Base-by-base conservation (phyloP, 768 basidiomycete genomes). In the Lactifluus subvellereus region DNA sequence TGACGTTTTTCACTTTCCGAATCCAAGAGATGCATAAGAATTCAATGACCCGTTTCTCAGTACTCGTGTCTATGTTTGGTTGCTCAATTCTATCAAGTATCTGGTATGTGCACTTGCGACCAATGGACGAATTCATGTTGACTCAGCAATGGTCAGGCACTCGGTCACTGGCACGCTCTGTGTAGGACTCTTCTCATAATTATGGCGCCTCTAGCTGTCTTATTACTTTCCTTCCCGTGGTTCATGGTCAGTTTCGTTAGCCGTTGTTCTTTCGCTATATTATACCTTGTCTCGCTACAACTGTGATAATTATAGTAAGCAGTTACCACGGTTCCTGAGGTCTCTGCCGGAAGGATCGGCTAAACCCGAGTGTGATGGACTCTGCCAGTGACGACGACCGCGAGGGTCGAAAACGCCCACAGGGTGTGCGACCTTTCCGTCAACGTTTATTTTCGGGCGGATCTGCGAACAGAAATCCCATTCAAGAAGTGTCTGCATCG, bases 1-100 rank as follows among this genome's bases (percentile, higher is more conserved):
- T 20, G 10, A 49, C 18, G 20, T 53, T 55, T 40, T 49, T 53
- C 45, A 40, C 49, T 52, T 62, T 38, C 37, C 51, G 6, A 32
- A 40, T 49, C 22, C 38, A 50, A 47, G n/a, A 50, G 10, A 59
- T 32, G 14, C 13, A 20, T 13, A 38, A 42, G 57, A 48, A 48
- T 38, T 11, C 20, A 35, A 20, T 18, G 10, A 37, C n/a, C 18
- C 32, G 1, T n/a, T 43, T 37, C 13, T 45, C 33, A 27, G 4
- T 4, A 37, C 16, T 45, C 38, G 45, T 48, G 38, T 42, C 20
- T 49, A 53, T 54, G 57, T 63, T 63, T 54, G 20, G 11, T 59
- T 66, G 65, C 65, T 66, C 65, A 66, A 64, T 66, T 58, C 62
- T 66, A 66, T 58, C 18, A 54, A 33, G 49, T 55, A 64, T 64